Evolutionary conservation across 352 stramenopile genomes (phyloP).

Genomic region (Globisporangium perplexum): DNA sequence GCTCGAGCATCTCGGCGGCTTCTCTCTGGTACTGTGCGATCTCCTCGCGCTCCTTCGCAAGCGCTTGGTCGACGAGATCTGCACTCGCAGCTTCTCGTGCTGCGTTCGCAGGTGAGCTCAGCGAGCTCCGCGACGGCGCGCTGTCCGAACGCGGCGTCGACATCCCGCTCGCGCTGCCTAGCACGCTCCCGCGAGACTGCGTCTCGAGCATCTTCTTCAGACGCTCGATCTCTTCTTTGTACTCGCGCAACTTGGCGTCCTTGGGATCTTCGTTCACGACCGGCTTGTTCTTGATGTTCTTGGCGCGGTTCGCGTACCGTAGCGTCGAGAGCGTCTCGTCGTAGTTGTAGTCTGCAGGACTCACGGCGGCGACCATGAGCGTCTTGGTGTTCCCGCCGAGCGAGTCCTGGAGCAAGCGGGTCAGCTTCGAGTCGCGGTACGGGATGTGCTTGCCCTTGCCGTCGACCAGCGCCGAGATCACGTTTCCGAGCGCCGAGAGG

Average conservation of each 20-base stretch:
- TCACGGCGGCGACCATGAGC: conserved; percentile 95
- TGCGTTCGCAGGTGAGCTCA: conserved; percentile 7
- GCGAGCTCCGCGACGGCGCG: conserved; percentile 1
- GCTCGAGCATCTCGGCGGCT: conserved; percentile 60
- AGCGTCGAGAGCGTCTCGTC: conserved; percentile 95
- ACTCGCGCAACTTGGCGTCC: conserved; percentile 86
- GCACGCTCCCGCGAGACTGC: conserved; percentile 33
- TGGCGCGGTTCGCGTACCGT: conserved; percentile 94
- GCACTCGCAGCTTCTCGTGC: neutral
- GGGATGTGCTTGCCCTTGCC: conserved; percentile 79
- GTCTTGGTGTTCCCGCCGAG: conserved; percentile 95
- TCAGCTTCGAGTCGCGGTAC: conserved; percentile 88
- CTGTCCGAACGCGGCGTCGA: conserved; percentile 15
- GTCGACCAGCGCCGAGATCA: conserved; percentile 83
- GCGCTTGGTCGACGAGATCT: conserved; percentile 5
- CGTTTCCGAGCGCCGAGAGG: conserved; percentile 74
- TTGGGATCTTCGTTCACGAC: conserved; percentile 95
- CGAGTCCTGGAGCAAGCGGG: conserved; percentile 82
- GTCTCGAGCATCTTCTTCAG: conserved; percentile 75
- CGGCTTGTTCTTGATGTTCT: conserved; percentile 97
- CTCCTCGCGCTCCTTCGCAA: conserved; percentile 56
- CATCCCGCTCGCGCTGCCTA: conserved; percentile 31
- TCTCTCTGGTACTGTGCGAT: conserved; percentile 60
- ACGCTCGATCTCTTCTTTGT: conserved; percentile 87
- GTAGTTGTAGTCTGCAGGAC: conserved; percentile 93